phyloP scores from a whole-genome alignment of 2,329 filamentous ascomycete genomes.

The Aaosphaeria pasadenensis region DNA sequence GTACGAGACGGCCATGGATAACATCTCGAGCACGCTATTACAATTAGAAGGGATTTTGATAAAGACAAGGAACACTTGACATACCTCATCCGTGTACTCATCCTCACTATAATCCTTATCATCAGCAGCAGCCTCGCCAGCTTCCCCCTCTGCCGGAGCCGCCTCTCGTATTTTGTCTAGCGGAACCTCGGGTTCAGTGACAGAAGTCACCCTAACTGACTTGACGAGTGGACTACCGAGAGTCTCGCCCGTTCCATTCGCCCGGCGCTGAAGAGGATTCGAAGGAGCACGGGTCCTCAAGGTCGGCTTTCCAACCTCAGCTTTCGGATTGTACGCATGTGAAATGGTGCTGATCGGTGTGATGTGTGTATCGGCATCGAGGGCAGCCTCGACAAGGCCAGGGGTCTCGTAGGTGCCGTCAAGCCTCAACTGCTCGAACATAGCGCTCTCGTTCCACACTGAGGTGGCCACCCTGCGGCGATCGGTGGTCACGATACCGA shows the following conservation, averaged over 20 bases:
- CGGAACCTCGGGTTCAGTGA: slow-evolving; percentile 29
- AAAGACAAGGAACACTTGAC: slow-evolving; percentile 2
- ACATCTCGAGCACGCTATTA: slow-evolving; percentile 73
- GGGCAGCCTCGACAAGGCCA: slow-evolving; percentile 24
- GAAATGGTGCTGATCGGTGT: slow-evolving; percentile 22
- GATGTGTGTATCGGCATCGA: slow-evolving; percentile 35
- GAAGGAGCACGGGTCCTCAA: slow-evolving; percentile 17
- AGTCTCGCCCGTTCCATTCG: slow-evolving; percentile 23
- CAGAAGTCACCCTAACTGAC: slow-evolving; percentile 32
- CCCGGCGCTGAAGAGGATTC: slow-evolving; percentile 26
- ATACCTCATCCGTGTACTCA: slow-evolving; percentile 65
- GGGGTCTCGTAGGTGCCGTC: slow-evolving; percentile 43
- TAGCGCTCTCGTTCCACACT: slow-evolving; percentile 73
- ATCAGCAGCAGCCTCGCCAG: slow-evolving; percentile 5
- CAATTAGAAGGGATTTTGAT: slow-evolving; percentile 11
- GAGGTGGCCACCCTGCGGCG: slow-evolving; percentile 42
- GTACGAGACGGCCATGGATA: slow-evolving; percentile 83
- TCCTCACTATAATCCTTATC: slow-evolving; percentile 23
- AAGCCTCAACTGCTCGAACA: slow-evolving; percentile 53
- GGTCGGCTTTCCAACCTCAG: slow-evolving; percentile 26
- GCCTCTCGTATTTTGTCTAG: slow-evolving; percentile 20
- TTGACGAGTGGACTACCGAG: slow-evolving; percentile 33
- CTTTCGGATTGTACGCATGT: slow-evolving; percentile 14
- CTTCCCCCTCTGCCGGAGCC: slow-evolving; percentile 13
- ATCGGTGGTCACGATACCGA: slow-evolving; percentile 92